Conservation (phyloP, 257 asterid species). For the Primulina tabacum region DNA sequence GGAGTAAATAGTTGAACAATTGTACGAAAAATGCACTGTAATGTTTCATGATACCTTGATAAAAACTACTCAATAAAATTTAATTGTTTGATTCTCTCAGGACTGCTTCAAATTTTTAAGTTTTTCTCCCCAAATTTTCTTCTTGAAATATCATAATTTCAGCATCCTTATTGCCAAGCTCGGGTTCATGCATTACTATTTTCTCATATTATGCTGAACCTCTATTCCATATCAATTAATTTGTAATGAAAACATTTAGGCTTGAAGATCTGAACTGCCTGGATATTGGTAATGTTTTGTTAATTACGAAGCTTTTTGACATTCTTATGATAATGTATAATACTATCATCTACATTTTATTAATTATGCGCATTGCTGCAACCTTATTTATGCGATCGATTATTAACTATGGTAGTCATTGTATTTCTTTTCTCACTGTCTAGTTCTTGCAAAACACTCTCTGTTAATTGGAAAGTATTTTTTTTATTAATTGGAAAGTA, state of each 20-base stretch:
- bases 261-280: neutral
- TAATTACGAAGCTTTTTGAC: neutral
- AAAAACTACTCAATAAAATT: neutral
- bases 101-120: neutral
- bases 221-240: neutral
- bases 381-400: constrained; percentile 9
- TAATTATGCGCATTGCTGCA: neutral
- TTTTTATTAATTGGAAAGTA: constrained; percentile 1
- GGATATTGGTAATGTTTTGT: neutral
- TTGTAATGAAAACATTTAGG: neutral
- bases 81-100: neutral
- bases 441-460: neutral
- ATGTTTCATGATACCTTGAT: constrained; percentile 3
- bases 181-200: constrained; percentile 9
- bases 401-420: constrained; percentile 5
- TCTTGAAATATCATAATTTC: constrained; percentile 7
- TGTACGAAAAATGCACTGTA: neutral
- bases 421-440: constrained; percentile 12
- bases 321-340: neutral
- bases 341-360: too few relatives aligned
- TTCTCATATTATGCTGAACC: constrained; percentile 10
- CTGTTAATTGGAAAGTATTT: too few relatives aligned
- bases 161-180: neutral
- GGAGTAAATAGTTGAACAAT: neutral
- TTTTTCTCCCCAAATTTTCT: neutral